A percentile compares a stretch with the other conserved stretches of the same genome.
Conservation (phyloP, 371 early-diverging fungal species). For the Mucor circinelloides region DNA sequence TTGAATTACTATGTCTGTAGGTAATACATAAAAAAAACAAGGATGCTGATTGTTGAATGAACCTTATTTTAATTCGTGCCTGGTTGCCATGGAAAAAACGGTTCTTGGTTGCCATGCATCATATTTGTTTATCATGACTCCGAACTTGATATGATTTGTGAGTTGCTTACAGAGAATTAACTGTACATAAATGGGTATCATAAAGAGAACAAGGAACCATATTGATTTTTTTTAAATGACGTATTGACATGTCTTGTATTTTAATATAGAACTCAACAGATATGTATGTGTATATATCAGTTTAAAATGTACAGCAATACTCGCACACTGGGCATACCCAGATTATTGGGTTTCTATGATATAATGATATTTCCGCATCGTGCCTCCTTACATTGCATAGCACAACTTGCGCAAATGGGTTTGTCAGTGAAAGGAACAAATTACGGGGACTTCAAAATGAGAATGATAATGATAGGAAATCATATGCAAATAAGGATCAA, state of each 20-base stretch:
- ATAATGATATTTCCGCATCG: neutral
- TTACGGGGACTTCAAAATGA: neutral
- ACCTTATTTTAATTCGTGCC: neutral
- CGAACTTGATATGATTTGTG: neutral
- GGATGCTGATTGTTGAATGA: neutral
- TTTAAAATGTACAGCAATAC: neutral
- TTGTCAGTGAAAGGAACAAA: neutral
- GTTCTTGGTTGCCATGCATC: neutral
- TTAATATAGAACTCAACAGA: neutral
- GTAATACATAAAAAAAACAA: no score
- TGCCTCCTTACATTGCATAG: neutral
- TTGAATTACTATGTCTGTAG: no score
- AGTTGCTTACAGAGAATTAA: neutral
- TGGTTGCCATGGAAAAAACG: neutral
- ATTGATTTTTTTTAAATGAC: neutral
- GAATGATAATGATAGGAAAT: neutral
- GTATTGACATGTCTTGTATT: neutral
- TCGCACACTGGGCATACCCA: neutral
- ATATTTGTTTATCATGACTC: neutral
- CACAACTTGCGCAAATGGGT: neutral
- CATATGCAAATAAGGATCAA: neutral
- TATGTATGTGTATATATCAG: neutral
- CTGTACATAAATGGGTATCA: neutral
- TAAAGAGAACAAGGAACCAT: neutral
- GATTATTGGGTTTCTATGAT: neutral